These are phyloP conservation scores for Ophiocordyceps sinensis DNA, from an alignment of 2,329 filamentous ascomycete genomes.

Conservation along the genomic window DNA sequence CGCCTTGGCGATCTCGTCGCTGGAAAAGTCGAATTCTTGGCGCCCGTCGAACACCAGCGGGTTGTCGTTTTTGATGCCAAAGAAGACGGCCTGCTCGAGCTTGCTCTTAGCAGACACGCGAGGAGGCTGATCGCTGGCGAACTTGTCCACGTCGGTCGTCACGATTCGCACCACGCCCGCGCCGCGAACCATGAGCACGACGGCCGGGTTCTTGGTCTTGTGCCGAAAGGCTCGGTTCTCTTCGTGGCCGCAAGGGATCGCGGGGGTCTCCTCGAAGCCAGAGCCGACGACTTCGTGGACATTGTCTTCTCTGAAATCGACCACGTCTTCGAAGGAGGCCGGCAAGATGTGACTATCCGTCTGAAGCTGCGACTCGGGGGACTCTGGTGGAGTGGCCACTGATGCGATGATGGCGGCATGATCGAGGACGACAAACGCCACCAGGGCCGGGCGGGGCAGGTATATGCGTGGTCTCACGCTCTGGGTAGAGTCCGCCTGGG, in stretches of 20 bases:
- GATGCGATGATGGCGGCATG: conserved; percentile 67
- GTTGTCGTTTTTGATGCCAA: conserved; percentile 66
- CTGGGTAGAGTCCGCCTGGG: conserved; percentile 20
- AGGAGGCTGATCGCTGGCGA: conserved; percentile 41
- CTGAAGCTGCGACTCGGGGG: conserved; percentile 63
- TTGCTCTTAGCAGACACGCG: conserved; percentile 72
- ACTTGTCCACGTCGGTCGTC: conserved; percentile 43
- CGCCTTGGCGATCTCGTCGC: conserved; percentile 59
- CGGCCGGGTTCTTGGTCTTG: conserved; percentile 46
- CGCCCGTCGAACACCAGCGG: conserved; percentile 72
- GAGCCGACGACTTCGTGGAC: conserved; percentile 50
- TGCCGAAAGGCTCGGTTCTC: conserved; percentile 34
- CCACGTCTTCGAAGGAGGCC: conserved; percentile 67
- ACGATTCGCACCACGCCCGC: conserved; percentile 46
- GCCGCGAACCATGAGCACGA: conserved; percentile 47
- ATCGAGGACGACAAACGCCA: conserved; percentile 71
- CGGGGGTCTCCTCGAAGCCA: conserved; percentile 43
- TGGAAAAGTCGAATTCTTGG: conserved; percentile 49
- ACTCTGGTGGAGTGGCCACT: conserved; percentile 50
- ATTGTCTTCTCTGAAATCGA: conserved; percentile 59
- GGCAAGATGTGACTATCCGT: conserved; percentile 48
- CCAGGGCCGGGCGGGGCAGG: conserved; percentile 63
- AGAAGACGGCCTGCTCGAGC: conserved; percentile 90
- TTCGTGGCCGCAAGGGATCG: conserved; percentile 20
- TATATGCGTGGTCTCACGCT: conserved; percentile 49